A percentile compares a stretch with the other conserved stretches of the same genome.
phyloP scores from a whole-genome alignment of 1,284 basidiomycete genomes.

The Wallemia hederae region DNA sequence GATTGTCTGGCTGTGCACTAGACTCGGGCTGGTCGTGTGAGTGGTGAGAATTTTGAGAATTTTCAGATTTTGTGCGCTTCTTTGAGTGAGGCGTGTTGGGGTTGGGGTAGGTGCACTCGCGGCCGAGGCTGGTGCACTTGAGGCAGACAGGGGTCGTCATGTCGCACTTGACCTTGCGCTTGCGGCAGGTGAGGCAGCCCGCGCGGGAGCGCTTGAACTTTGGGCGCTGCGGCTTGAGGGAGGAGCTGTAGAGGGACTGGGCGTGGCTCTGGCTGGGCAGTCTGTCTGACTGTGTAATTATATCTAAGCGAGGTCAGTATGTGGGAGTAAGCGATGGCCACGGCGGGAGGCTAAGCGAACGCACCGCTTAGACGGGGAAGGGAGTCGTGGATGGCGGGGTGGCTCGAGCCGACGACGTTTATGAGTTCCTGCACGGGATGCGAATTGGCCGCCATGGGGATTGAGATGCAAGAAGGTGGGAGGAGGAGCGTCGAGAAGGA shows the following conservation, averaged over 20 bases:
- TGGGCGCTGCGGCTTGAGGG: not conserved
- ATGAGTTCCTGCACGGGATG: not conserved
- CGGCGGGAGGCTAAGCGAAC: not conserved
- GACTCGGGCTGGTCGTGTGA: not conserved
- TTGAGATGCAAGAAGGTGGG: no score
- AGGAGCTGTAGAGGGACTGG: not conserved
- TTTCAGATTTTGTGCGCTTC: not conserved
- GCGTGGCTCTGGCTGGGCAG: not conserved
- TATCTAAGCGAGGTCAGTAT: not conserved
- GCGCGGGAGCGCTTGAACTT: slow-evolving; percentile 1
- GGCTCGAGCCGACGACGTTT: not conserved
- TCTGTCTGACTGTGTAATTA: not conserved
- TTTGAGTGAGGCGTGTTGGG: not conserved
- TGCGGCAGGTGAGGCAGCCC: not conserved
- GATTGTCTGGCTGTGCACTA: no score
- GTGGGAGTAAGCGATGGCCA: not conserved
- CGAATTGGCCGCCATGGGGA: not conserved
- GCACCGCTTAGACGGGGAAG: slow-evolving; percentile 1
- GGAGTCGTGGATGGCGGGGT: not conserved
- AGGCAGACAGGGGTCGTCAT: not conserved
- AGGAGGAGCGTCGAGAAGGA: not conserved
- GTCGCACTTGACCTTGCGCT: slow-evolving; percentile 1
- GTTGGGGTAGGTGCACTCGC: not conserved
- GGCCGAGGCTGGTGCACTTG: not conserved
- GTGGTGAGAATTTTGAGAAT: not conserved